Base-by-base conservation (phyloP, 2,329 filamentous ascomycete species). In the Cladosporium sp. region DNA sequence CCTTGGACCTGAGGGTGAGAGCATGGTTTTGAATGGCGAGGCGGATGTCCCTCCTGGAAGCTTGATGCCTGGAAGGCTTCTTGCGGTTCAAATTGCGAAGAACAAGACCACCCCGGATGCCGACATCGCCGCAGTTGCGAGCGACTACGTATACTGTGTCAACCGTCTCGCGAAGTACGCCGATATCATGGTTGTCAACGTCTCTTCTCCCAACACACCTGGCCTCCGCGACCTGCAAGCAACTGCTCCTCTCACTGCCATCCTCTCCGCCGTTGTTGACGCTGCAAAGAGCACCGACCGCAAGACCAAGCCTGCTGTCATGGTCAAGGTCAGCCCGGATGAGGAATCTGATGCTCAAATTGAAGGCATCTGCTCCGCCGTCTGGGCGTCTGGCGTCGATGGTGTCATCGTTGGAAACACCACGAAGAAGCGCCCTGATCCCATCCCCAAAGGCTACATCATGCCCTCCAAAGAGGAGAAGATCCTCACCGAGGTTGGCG, bases 301-400 rank as follows among this genome's bases (percentile, higher is more conserved):
- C 59, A 86, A 82, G 67, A 81, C 78, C 1, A 87, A 85, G 64
- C 89, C 88, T 0, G 83, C 77, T 53, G 89, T 98, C 54, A 95
- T 98, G 89, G 93, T 98, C 63, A 98, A 98, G 75, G 92, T 98
- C 16, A 95, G 89, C 54, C 93, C 93, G 0, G 93, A 98, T 62
- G 93, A 97, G 72, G 89, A 96, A 67, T 83, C 86, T 16, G 84
- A 90, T 49, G 76, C 83, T 52, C 90, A 98, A 68, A 82, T 98
- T 56, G 80, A 85, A 40, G 93, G 91, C 8, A 95, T 98, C 52
- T 92, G 89, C 56, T 82, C 90, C 61, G 91, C 91, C 0, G 84
- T 95, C 10, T 86, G 83, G 76, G 77, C 77, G 60, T 89, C 87
- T 55, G 91, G 91, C 6, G 91, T 97, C 2, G 91, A 96, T 62